phyloP scores from a whole-genome alignment of 164 flowering plant species.

The Hamamelis virginiana region DNA sequence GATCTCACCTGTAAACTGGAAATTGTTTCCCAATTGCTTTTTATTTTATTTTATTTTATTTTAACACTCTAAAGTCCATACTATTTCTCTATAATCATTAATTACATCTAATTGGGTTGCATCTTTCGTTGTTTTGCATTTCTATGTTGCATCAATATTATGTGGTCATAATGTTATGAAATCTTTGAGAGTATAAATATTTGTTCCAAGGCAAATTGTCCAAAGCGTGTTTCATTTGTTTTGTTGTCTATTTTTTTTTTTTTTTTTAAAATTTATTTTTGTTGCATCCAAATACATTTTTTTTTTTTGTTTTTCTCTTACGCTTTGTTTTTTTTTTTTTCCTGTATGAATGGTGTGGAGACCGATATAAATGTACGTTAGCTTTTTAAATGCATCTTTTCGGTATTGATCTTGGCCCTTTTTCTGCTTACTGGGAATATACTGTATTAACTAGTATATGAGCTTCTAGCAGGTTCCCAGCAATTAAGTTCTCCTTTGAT shows the following conservation, averaged over 20 bases:
- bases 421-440: background rate
- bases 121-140: background rate
- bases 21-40: background rate
- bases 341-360: background rate
- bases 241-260: background rate
- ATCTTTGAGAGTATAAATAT: no score
- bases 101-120: background rate
- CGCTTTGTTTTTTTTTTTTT: background rate
- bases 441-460: slow-evolving; percentile 9
- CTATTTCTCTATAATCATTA: no score
- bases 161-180: background rate
- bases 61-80: background rate
- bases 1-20: background rate
- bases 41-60: background rate
- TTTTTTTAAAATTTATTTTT: background rate
- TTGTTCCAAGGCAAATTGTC: background rate
- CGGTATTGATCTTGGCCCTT: background rate
- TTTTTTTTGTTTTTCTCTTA: no score
- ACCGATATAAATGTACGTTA: background rate
- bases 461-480: slow-evolving; percentile 27
- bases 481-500: slow-evolving; percentile 18
- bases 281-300: no score
- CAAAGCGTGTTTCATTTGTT: background rate
- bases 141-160: background rate
- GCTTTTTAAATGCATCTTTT: background rate